Base-by-base conservation (phyloP, 2,329 filamentous ascomycete species). In the Graphilbum sp. region DNA sequence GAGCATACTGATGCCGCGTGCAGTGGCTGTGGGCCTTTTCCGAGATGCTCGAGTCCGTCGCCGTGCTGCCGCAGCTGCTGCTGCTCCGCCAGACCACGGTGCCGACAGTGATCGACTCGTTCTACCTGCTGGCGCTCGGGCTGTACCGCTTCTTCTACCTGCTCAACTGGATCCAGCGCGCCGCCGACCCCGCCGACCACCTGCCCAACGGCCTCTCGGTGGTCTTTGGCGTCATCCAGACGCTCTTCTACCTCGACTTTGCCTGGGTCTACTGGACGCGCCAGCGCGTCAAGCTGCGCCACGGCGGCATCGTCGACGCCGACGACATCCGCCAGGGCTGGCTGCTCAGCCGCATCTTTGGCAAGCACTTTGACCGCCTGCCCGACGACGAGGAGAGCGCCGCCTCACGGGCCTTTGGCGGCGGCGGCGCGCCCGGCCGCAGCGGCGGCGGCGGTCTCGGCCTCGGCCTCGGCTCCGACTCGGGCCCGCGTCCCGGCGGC, bases 221-320 rank as follows among this genome's bases (percentile, higher is more conserved):
- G 53, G 72, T 92, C 43, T 95, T 93, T 51, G 88, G 88, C 40
- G 62, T 92, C 42, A 65, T 96, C 20, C 88, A 96, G 61, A 95
- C 86, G 0, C 76, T 80, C 1, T 72, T 95, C 32, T 95, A 95
- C 57, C 55, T 87, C 48, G 88, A 96, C 59, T 96, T 96, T 54
- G 86, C 85, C 27, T 95, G 87, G 86, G 86, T 96, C 2, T 96
- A 96, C 65, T 95, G 83, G 63, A 82, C 80, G 11, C 73, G 88
- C 45, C 88, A 95, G 62, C 75, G 87, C 41, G 86, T 96, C 52
- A 95, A 95, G 75, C 75, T 96, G 15, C 73, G 88, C 44, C 78
- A 75, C 47, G 88, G 88, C 33, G 84, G 85, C 7, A 68, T 95
- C 16, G 84, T 96, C 13, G 88, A 96, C 53, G 79, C 79, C 4